Evolutionary conservation across 495 filamentous ascomycete genomes (phyloP), one percentile per base, ranked within the genome.

Genomic region (Hypomontagnella submonticulosa): DNA sequence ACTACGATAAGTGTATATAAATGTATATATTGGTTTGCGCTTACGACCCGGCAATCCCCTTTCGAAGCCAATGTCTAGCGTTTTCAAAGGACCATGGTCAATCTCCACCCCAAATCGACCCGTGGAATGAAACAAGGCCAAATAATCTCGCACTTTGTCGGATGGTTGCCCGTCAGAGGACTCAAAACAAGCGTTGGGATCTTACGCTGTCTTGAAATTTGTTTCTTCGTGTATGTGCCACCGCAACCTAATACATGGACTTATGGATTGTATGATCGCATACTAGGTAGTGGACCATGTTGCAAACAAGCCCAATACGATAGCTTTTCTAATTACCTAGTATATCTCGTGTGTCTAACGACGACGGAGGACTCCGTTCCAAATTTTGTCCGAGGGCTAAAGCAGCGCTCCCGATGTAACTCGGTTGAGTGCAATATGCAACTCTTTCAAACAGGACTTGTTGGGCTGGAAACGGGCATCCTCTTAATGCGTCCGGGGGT

Each of bases 331-430:
- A 18, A 23, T n/a, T n/a, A 34, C 13, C 41, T 15, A 27, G 8
- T 13, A n/a, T 41, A 1, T 50, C 36, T 27, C 19, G 15, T 8
- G 34, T 13, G 30, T 47, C 47, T 40, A 56, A 30, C 41, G 12
- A 51, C 12, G 41, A 46, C 59, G 55, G 59, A 69, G 37, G 48
- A 34, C 47, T 56, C 66, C 55, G 48, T 69, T 47, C 44, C 20
- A 57, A 34, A 52, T 33, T 61, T 69, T 41, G 55, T 51, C 44
- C 56, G 33, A 55, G 53, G 57, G 33, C 60, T 69, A 69, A 69
- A 69, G 66, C 66, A 64, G 66, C 66, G 15, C 19, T 58, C 59
- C 55, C 5, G 60, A 69, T 69, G 60, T 64, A 64, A 69, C 66
- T 64, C 40, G 60, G 54, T 57, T 64, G 47, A 61, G 56, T 64